phyloP scores from a whole-genome alignment of 495 filamentous ascomycete species.

The Bryoglossum gracile region DNA sequence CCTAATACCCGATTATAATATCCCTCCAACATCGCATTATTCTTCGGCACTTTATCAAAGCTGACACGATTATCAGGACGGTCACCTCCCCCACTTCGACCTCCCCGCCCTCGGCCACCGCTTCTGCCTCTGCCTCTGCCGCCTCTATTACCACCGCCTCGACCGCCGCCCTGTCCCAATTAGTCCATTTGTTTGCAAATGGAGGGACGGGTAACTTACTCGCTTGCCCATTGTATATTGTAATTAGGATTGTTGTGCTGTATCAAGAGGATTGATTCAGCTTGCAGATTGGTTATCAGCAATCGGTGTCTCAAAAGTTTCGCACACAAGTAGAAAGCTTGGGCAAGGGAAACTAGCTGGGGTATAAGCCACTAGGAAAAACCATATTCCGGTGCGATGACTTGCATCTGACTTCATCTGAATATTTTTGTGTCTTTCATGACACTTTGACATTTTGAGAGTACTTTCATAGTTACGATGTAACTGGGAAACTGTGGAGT shows the following conservation, averaged over 20 bases:
- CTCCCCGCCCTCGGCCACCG: slow-evolving; percentile 28
- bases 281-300: neutral
- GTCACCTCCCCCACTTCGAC: slow-evolving; percentile 25
- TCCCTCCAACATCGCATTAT: slow-evolving; percentile 69
- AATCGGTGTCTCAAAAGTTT: slow-evolving; percentile 4
- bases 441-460: neutral
- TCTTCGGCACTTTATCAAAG: slow-evolving; percentile 55
- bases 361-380: neutral
- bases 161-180: neutral
- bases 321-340: slow-evolving; percentile 14
- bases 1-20: slow-evolving; percentile 76
- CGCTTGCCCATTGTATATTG: slow-evolving; percentile 27
- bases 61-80: slow-evolving; percentile 31
- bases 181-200: neutral
- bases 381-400: neutral
- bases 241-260: neutral
- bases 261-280: neutral
- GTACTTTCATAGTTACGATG: neutral
- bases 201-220: slow-evolving; percentile 21
- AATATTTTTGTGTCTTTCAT: neutral
- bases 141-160: slow-evolving; percentile 4
- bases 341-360: neutral
- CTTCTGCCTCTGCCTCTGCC: slow-evolving; percentile 24
- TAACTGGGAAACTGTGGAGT: no score
- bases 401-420: neutral